Base-by-base conservation (phyloP, 2,329 filamentous ascomycete species). In the Apiospora koreana region DNA sequence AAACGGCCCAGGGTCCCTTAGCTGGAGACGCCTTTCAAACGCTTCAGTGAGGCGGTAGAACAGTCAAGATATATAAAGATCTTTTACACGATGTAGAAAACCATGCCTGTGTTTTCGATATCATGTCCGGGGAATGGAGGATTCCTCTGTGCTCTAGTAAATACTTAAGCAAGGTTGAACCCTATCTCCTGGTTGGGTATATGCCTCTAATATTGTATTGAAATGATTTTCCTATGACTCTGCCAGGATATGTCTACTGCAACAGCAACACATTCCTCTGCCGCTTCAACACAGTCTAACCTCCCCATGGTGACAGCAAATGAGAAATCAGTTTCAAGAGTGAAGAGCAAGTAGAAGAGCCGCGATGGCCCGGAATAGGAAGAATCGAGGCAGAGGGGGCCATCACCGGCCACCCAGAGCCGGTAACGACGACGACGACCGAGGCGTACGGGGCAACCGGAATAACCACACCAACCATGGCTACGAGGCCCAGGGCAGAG, bases 51-150 rank as follows among this genome's bases (percentile, higher is more conserved):
- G 64, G 5, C 18, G 9, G 38, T 66, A 66, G 64, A 66, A 66
- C 25, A 28, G 64, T 66, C 64, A 66, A 45, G 64, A 66, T 45
- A 14, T 66, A 66, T 66, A 66, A 66, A 66, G 64, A 66, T 45
- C 38, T 45, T 66, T 66, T 31, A 62, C 8, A 35, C 18, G n/a
- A 9, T n/a, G 12, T n/a, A 38, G 1, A 38, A 18, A 38, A 5
- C 18, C 21, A 62, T 38, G 31, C 9, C 31, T 7, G 28, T n/a
- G 31, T 38, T 62, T 38, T n/a, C 8, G 21, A 38, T 38, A 12
- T 62, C 31, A 38, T n/a, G 7, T 31, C n/a, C 8, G 31, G 8
- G 31, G 7, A 4, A 0, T 10, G 28, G 28, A 28, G 16, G 8
- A n/a, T 38, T 31, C 54, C 21, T 38, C 21, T n/a, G 21, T 62